Conservation (phyloP, 345 rosid genomes). For the Hibiscus tridactylites region DNA sequence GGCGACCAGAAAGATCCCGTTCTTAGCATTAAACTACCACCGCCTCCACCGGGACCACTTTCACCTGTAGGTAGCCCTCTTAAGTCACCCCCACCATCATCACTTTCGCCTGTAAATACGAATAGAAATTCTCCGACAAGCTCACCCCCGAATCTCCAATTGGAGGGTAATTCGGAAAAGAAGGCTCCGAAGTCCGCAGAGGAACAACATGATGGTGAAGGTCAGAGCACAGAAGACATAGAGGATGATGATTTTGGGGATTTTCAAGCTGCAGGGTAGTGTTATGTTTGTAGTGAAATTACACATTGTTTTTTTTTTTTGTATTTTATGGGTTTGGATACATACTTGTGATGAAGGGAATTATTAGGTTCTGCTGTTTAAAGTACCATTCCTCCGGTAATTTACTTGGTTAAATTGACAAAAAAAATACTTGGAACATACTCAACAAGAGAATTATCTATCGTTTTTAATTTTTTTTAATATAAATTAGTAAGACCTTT, state of each 20-base stretch:
- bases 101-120: conserved; percentile 46
- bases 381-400: not conserved
- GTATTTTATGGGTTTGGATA: not conserved
- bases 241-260: conserved; percentile 94
- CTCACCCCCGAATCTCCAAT: conserved; percentile 25
- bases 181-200: conserved; percentile 9
- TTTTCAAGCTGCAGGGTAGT: conserved; percentile 79
- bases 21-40: conserved; percentile 61
- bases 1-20: conserved; percentile 41
- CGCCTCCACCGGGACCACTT: conserved; percentile 66
- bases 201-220: conserved; percentile 24
- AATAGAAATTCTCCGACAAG: conserved; percentile 31
- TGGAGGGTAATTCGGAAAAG: conserved; percentile 21
- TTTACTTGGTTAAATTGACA: not conserved
- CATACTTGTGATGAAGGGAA: not conserved
- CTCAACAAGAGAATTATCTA: not conserved
- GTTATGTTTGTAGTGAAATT: not conserved
- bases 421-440: not conserved
- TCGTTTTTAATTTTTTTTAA: not conserved
- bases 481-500: not conserved
- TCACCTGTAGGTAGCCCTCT: conserved; percentile 42
- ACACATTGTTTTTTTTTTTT: not conserved
- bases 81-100: conserved; percentile 48
- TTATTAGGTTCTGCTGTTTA: not conserved
- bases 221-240: conserved; percentile 33